Base-by-base conservation (phyloP, 2,329 filamentous ascomycete species). In the Blastomyces emzantsi region DNA sequence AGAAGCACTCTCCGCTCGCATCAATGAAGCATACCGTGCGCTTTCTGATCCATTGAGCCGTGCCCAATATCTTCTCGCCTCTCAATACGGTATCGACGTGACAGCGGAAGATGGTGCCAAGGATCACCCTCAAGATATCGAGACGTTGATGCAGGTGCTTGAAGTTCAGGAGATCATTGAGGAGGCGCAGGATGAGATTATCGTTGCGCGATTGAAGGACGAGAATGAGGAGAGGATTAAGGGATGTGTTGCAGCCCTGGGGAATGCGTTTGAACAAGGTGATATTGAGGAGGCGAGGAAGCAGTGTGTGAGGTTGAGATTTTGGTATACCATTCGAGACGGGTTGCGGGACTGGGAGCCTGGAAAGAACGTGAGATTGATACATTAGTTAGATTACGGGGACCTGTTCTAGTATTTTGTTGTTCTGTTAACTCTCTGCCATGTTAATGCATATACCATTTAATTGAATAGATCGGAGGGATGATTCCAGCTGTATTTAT, bases 1-100 rank as follows among this genome's bases (percentile, higher is more conserved):
- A 25, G 90, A 95, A 75, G 89, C 86, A 0, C 80, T 87, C n/a
- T 94, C 89, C 11, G 85, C 90, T 8, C 83, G 85, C 33, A 92
- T 97, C 75, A 97, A 97, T 80, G 88, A 92, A 68, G 94, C 94
- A 0, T 97, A 95, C 82, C 88, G 86, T 71, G 96, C 92, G 2
- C 83, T 99, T 0, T 80, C 84, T 60, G 85, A 88, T 69, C 92
- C 94, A 19, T 80, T 99, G 15, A 76, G 85, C 58, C 85, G 94
- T 30, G 92, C 93, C n/a, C 91, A 97, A 74, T 96, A 97, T 74
- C 79, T 97, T 6, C 83, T 97, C 0, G 76, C 78, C 3, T 78
- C 88, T 60, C 73, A 74, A 62, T 83, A 87, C 51, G 90, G 87
- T 0, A 83, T 92, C 25, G 90, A 96, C 72, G 86, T 94, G 28